Conservation (phyloP, 2,329 filamentous ascomycete species). For the Venturia oleaginea region DNA sequence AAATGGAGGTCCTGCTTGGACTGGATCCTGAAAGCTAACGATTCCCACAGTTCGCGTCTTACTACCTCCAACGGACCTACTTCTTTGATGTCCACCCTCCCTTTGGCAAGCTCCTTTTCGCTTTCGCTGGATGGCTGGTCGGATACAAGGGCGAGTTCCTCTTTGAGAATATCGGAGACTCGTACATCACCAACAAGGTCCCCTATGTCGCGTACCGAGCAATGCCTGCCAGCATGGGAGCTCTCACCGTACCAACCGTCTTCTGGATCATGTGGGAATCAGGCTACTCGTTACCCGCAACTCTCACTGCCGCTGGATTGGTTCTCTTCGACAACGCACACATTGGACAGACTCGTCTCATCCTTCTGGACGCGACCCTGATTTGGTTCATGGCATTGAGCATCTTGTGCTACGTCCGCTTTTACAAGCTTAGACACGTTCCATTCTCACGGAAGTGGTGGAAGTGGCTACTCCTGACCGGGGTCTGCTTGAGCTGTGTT, state of each 20-base stretch:
- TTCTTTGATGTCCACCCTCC: conserved; percentile 99
- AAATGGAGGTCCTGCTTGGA: conserved; percentile 23
- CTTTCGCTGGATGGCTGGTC: conserved; percentile 92
- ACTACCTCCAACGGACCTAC: conserved; percentile 92
- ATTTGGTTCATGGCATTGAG: conserved; percentile 95
- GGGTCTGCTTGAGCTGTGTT: conserved; percentile 89
- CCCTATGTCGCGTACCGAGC: conserved; percentile 94
- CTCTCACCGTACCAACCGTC: conserved; percentile 84
- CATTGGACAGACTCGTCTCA: conserved; percentile 90
- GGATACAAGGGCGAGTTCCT: conserved; percentile 96
- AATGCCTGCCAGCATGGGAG: conserved; percentile 82
- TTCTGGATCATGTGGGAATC: conserved; percentile 99
- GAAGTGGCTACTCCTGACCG: conserved; percentile 97
- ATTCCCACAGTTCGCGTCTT: conserved; percentile 41
- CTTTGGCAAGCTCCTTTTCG: conserved; percentile 95
- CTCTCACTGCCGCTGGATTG: conserved; percentile 73
- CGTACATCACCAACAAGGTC: conserved; percentile 93
- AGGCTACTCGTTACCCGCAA: conserved; percentile 90
- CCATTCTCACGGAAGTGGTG: conserved; percentile 96
- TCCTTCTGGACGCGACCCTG: conserved; percentile 86
- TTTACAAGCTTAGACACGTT: conserved; percentile 88
- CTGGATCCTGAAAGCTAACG: not conserved
- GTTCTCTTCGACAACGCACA: conserved; percentile 96
- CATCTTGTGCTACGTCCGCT: conserved; percentile 87
- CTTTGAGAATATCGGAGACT: conserved; percentile 99